Percentiles rank a stretch among this genome's conserved stretches.
Conservation (phyloP, 2,329 filamentous ascomycete genomes). For the Colletotrichum shisoi region DNA sequence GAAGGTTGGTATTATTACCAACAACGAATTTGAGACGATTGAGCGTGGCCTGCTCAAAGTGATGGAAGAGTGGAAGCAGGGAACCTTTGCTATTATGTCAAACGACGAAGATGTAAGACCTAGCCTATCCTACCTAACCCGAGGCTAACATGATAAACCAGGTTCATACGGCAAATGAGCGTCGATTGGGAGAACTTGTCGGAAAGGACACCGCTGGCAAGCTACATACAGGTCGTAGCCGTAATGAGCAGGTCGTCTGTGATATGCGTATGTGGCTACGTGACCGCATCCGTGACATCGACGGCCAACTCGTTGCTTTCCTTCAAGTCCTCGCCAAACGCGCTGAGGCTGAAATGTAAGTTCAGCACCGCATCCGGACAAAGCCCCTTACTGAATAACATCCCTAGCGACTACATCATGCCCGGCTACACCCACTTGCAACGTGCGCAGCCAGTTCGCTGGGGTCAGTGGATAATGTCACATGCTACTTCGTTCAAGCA, state of each 20-base stretch:
- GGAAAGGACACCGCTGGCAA: conserved; percentile 75
- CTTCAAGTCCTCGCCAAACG: conserved; percentile 72
- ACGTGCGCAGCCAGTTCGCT: conserved; percentile 33
- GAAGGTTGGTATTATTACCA: conserved; percentile 75
- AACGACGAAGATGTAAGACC: conserved; percentile 42
- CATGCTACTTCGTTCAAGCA: conserved; percentile 41
- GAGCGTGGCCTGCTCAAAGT: conserved; percentile 72
- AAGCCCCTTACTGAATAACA: conserved; percentile 40
- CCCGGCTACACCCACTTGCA: background rate
- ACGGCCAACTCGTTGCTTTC: conserved; percentile 72
- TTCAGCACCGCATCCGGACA: conserved; percentile 33
- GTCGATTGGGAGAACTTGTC: conserved; percentile 70
- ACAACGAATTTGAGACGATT: conserved; percentile 76
- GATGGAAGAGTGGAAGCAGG: conserved; percentile 61
- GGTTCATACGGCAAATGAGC: conserved; percentile 65
- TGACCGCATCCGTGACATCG: conserved; percentile 74
- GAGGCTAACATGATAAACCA: conserved; percentile 1
- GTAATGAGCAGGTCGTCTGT: conserved; percentile 77
- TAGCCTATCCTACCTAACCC: background rate
- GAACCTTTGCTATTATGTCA: conserved; percentile 60
- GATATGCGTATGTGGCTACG: conserved; percentile 80
- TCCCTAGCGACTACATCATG: conserved; percentile 23
- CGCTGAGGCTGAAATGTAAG: conserved; percentile 73
- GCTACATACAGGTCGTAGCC: conserved; percentile 73
- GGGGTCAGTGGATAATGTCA: conserved; percentile 42